Conservation (phyloP, 1,139 yeast species). For the Pichia sp. region DNA sequence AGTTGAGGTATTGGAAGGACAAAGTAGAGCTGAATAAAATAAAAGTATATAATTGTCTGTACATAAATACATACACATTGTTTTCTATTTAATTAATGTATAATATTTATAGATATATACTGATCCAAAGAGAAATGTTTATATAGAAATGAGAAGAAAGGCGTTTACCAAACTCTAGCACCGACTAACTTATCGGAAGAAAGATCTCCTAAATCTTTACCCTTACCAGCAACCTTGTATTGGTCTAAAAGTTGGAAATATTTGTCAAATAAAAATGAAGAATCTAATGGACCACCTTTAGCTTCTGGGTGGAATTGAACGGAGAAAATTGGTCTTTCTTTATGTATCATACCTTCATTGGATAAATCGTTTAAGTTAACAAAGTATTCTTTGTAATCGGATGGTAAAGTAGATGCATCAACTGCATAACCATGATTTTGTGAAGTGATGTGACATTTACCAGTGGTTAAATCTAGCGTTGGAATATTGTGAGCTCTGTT, state of each 20-base stretch:
- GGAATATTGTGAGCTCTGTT: constrained; percentile 99
- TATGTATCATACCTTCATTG: constrained; percentile 95
- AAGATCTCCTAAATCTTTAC: constrained; percentile 44
- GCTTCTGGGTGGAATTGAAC: constrained; percentile 99
- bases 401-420: constrained; percentile 67
- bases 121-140: no score
- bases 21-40: no score
- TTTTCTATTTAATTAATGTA: neutral
- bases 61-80: no score
- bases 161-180: constrained; percentile 59
- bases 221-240: constrained; percentile 42
- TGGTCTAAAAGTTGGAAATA: constrained; percentile 65
- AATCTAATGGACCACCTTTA: constrained; percentile 96
- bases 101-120: no score
- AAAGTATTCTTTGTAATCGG: constrained; percentile 80
- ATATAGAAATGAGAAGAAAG: no score
- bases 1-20: no score
- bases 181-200: constrained; percentile 77
- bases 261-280: constrained; percentile 83
- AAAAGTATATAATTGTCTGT: no score
- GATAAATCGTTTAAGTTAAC: constrained; percentile 91
- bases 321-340: constrained; percentile 79
- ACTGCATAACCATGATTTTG: constrained; percentile 99
- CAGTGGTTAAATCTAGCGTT: constrained; percentile 81
- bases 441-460: constrained; percentile 93